Evolutionary conservation across 139 green algal genomes (phyloP).

Genomic region (Coccomyxa sp.): DNA sequence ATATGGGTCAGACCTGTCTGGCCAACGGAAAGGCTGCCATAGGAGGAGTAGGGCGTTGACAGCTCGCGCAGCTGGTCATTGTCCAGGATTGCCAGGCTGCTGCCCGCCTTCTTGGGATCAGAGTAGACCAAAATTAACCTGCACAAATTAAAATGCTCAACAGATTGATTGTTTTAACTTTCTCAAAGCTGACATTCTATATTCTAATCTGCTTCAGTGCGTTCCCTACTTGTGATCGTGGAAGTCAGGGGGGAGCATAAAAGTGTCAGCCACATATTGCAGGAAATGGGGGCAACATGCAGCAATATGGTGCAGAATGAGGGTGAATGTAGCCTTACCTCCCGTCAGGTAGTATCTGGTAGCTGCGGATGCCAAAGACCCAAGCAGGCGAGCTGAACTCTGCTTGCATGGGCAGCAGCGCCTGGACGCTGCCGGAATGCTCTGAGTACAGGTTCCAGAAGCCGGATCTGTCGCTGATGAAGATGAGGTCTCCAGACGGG

Average conservation of each 20-base stretch:
- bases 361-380: conserved; percentile 53
- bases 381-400: conserved; percentile 63
- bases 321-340: conserved; percentile 14
- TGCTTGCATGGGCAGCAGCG: conserved; percentile 14
- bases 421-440: conserved; percentile 19
- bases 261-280: too few relatives aligned
- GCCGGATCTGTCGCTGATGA: conserved; percentile 41
- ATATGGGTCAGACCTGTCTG: too few relatives aligned
- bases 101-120: conserved; percentile 32
- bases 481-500: conserved; percentile 44
- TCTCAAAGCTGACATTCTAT: too few relatives aligned
- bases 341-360: conserved; percentile 26
- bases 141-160: neutral
- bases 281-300: too few relatives aligned
- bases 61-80: conserved; percentile 14
- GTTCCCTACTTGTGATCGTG: too few relatives aligned
- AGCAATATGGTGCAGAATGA: too few relatives aligned
- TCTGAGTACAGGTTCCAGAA: conserved; percentile 65
- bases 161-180: too few relatives aligned
- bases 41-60: conserved; percentile 12
- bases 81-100: conserved; percentile 21
- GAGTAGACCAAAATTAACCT: conserved; percentile 34
- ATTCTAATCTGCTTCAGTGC: too few relatives aligned
- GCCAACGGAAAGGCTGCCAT: conserved; percentile 4
- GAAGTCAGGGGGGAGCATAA: too few relatives aligned